Evolutionary conservation across 257 asterid species (phyloP), one percentile per base, ranked within the genome.

Genomic region (Nicotiana noctiflora): DNA sequence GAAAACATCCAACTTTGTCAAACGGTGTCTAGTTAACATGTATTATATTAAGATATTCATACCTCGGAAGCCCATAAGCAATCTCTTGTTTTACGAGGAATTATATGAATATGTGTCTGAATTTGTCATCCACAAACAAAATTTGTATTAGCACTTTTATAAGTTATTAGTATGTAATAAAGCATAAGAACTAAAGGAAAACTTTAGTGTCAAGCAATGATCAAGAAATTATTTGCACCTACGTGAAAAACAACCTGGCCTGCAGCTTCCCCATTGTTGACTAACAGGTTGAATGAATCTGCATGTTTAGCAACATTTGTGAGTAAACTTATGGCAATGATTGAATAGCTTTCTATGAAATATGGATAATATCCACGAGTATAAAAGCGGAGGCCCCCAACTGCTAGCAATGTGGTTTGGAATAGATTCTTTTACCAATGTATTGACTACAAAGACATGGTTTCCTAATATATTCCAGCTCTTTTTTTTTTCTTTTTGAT

Each of bases 31-130:
- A 59, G 17, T 34, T 17, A 19, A 0, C 3, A 32, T 40, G 64
- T 56, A 67, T 25, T 2, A 2, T 18, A 6, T 37, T 46, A 25
- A 66, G 46, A 17, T 15, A n/a, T 0, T 31, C 80, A 6, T 85
- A 93, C 99, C 98, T 93, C 99, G 18, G 98, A 94, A 79, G 91
- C 76, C 99, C 99, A 96, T 65, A 96, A 85, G 88, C 98, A 96
- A 84, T 96, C 98, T 13, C 89, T 90, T 52, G 89, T 90, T 51
- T 90, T 96, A 32, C 99, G 97, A 3, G 99, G 99, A 80, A 96
- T 90, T 88, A 96, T 94, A 90, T 96, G 98, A 81, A 94, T 90
- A 86, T 96, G 99, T 51, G 98, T 96, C 99, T 96, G 97, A 85
- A 82, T 81, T 85, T 83, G 90, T 63, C 81, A 82, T 25, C 79